These are phyloP conservation scores for Boletus rufocinnamomeus DNA, from an alignment of 768 basidiomycete genomes.

Conservation along the genomic window DNA sequence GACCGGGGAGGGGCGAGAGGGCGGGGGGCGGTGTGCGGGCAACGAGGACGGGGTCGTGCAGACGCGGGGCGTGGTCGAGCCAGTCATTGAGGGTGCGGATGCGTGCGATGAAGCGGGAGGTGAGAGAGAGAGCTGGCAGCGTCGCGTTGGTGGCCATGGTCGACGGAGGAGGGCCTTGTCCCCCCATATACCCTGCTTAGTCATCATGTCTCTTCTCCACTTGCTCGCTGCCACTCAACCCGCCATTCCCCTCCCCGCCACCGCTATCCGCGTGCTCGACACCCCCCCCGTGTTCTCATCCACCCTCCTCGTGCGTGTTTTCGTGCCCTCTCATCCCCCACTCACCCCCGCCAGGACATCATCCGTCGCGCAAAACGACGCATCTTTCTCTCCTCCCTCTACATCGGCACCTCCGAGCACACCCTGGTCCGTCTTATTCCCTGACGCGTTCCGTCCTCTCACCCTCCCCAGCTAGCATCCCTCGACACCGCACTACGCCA, in stretches of 20 bases:
- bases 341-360: slow-evolving; percentile 55
- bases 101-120: neutral
- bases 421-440: slow-evolving; percentile 63
- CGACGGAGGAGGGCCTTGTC: too few species aligned
- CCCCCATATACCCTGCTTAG: slow-evolving; percentile 26
- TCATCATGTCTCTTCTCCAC: slow-evolving; percentile 23
- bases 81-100: slow-evolving; percentile 37
- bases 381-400: slow-evolving; percentile 88
- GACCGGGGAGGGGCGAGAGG: slow-evolving; percentile 48
- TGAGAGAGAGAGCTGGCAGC: neutral
- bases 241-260: slow-evolving; percentile 45
- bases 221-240: slow-evolving; percentile 47
- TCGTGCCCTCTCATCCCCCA: too few species aligned
- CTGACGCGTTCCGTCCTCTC: neutral
- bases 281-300: slow-evolving; percentile 62
- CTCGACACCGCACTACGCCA: slow-evolving; percentile 58
- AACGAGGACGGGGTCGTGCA: neutral
- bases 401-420: slow-evolving; percentile 78
- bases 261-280: slow-evolving; percentile 54
- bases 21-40: slow-evolving; percentile 1
- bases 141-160: slow-evolving; percentile 12
- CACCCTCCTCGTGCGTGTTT: slow-evolving; percentile 49
- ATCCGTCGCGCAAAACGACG: slow-evolving; percentile 74
- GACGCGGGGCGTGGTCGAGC: neutral
- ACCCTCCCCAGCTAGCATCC: slow-evolving; percentile 61